A percentile compares a stretch with the other conserved stretches of the same genome.
These are phyloP conservation scores for Alternaria sp. DNA, from an alignment of 2,329 filamentous ascomycete genomes.

Conservation along the genomic window DNA sequence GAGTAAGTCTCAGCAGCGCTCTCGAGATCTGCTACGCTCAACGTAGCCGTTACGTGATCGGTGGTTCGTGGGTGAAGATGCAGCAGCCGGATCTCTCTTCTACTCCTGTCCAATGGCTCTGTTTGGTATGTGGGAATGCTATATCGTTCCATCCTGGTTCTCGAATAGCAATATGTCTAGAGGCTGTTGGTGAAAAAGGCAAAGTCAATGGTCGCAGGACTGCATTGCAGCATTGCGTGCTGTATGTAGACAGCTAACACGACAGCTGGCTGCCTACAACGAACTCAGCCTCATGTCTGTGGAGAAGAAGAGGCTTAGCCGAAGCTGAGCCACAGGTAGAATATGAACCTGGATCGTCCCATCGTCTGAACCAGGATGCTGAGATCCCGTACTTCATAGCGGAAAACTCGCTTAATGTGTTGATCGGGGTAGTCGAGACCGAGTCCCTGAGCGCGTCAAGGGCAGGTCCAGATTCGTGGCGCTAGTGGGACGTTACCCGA, in stretches of 20 bases:
- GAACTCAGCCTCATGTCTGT: neutral
- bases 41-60: neutral
- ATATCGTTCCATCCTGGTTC: neutral
- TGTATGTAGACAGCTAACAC: neutral
- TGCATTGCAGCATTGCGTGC: neutral
- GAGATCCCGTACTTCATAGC: neutral
- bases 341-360: neutral
- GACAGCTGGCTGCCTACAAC: neutral
- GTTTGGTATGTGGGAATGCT: neutral
- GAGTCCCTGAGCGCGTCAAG: neutral
- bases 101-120: neutral
- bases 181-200: neutral
- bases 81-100: neutral
- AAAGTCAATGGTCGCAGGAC: neutral
- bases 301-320: neutral
- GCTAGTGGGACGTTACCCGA: neutral
- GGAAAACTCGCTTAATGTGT: neutral
- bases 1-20: slow-evolving; percentile 2
- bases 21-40: neutral
- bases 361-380: neutral
- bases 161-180: neutral
- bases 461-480: neutral
- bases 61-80: neutral
- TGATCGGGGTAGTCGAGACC: neutral
- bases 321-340: neutral